phyloP scores from a whole-genome alignment of 1,284 basidiomycete species.

The Schizophyllum amplum region DNA sequence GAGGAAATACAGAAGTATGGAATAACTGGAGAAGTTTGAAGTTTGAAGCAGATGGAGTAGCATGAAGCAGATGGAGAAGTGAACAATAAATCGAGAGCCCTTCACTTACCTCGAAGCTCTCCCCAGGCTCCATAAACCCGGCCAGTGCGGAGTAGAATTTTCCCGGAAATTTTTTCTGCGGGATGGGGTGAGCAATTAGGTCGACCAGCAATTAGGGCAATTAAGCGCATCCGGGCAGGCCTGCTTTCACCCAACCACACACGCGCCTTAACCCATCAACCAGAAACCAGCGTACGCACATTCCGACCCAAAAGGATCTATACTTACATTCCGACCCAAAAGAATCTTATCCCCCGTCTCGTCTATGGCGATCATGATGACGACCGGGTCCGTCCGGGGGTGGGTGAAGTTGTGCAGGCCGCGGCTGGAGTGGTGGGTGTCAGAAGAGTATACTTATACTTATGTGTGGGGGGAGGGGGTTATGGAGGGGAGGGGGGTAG shows the following conservation, averaged over 20 bases:
- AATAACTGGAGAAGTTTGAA: no score
- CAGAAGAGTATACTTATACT: conserved; percentile 8
- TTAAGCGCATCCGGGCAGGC: not conserved
- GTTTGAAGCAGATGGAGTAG: no score
- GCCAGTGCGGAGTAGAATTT: conserved; percentile 84
- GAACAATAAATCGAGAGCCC: not conserved
- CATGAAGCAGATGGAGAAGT: no score
- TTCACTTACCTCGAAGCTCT: conserved; percentile 63
- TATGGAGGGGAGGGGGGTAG: not conserved
- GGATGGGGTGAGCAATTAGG: not conserved
- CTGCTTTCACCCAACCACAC: no score
- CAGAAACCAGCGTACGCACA: no score
- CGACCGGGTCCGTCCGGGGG: conserved; percentile 83
- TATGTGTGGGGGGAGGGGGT: not conserved
- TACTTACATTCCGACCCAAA: conserved; percentile 75
- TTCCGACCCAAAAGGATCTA: not conserved
- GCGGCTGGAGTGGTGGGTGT: conserved; percentile 53
- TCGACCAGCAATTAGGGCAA: not conserved
- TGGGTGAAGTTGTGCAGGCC: conserved; percentile 88
- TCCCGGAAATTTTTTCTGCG: conserved; percentile 57
- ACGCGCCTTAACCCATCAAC: no score
- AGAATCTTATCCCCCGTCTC: conserved; percentile 75
- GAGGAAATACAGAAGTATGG: no score
- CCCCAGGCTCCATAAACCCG: conserved; percentile 91
- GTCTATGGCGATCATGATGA: conserved; percentile 87